phyloP scores from a whole-genome alignment of 1,284 basidiomycete species.

The Leccinum griseonigrum region DNA sequence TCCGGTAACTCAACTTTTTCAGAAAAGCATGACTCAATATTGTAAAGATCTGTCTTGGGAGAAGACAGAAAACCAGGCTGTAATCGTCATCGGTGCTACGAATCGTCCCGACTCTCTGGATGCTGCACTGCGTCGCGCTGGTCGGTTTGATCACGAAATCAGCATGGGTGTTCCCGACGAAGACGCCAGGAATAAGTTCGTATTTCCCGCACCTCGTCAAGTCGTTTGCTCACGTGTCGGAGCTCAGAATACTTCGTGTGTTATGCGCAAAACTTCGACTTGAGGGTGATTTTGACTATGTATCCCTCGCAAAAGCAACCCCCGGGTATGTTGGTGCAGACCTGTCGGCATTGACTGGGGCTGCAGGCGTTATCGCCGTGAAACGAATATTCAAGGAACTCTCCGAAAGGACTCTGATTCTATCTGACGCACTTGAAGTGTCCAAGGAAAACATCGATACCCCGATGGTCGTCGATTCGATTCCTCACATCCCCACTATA shows the following conservation, averaged over 20 bases:
- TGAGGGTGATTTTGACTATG: constrained; percentile 81
- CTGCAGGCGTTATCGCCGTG: constrained; percentile 94
- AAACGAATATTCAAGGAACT: constrained; percentile 93
- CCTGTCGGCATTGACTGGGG: constrained; percentile 85
- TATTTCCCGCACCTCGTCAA: constrained; percentile 7
- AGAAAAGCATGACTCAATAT: not conserved
- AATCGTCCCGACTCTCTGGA: constrained; percentile 96
- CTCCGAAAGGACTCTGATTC: constrained; percentile 60
- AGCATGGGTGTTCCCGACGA: constrained; percentile 97
- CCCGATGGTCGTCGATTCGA: constrained; percentile 52
- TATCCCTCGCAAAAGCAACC: constrained; percentile 84
- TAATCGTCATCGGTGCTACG: constrained; percentile 95
- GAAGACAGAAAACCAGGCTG: constrained; percentile 84
- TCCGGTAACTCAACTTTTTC: constrained; percentile 38
- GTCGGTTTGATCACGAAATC: constrained; percentile 97
- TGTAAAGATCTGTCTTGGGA: constrained; percentile 83
- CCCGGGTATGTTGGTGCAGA: constrained; percentile 98
- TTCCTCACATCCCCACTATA: constrained; percentile 18
- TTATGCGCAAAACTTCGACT: constrained; percentile 74
- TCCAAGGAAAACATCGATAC: constrained; percentile 32
- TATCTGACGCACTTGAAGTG: constrained; percentile 40
- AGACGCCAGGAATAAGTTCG: constrained; percentile 83
- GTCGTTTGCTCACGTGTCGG: not conserved
- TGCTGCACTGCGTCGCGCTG: constrained; percentile 88
- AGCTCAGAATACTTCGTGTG: constrained; percentile 74